phyloP scores from a whole-genome alignment of 805 yeast species.

The Sporopachydermia lactativora region DNA sequence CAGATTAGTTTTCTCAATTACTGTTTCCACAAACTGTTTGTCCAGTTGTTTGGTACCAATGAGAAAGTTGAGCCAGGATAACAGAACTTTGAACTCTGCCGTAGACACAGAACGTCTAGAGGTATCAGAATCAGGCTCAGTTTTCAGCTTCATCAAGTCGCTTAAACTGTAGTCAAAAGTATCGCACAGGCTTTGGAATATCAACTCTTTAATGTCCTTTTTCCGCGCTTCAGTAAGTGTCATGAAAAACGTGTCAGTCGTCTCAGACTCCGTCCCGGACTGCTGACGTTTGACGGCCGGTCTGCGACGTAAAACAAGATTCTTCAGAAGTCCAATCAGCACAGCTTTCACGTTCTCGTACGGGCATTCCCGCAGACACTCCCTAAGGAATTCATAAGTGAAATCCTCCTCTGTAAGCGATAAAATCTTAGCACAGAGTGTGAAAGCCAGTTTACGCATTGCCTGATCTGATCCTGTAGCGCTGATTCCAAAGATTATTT shows the following conservation, averaged over 20 bases:
- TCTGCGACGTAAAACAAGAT: constrained; percentile 32
- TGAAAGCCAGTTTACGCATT: constrained; percentile 31
- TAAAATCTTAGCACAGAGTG: constrained; percentile 51
- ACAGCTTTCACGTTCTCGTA: constrained; percentile 44
- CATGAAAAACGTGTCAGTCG: constrained; percentile 20
- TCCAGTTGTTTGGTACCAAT: constrained; percentile 24
- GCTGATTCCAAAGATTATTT: constrained; percentile 24
- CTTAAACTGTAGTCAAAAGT: constrained; percentile 17
- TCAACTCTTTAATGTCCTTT: constrained; percentile 28
- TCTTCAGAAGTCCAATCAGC: constrained; percentile 55
- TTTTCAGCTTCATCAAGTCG: constrained; percentile 6
- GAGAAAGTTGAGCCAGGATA: constrained; percentile 44
- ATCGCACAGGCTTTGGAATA: constrained; percentile 24
- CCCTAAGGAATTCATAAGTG: constrained; percentile 45
- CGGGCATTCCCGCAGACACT: constrained; percentile 55
- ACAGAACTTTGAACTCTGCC: constrained; percentile 27
- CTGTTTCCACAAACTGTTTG: constrained; percentile 14
- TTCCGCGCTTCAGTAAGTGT: constrained; percentile 28
- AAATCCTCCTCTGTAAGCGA: constrained; percentile 40
- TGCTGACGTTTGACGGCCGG: constrained; percentile 5
- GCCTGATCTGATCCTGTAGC: constrained; percentile 24
- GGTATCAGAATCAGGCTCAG: constrained; percentile 7
- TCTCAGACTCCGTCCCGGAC: constrained; percentile 4
- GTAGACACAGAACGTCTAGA: constrained; percentile 11
- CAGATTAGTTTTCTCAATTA: constrained; percentile 18